Conservation (phyloP, 805 yeast species). For the Lachancea quebecensis region DNA sequence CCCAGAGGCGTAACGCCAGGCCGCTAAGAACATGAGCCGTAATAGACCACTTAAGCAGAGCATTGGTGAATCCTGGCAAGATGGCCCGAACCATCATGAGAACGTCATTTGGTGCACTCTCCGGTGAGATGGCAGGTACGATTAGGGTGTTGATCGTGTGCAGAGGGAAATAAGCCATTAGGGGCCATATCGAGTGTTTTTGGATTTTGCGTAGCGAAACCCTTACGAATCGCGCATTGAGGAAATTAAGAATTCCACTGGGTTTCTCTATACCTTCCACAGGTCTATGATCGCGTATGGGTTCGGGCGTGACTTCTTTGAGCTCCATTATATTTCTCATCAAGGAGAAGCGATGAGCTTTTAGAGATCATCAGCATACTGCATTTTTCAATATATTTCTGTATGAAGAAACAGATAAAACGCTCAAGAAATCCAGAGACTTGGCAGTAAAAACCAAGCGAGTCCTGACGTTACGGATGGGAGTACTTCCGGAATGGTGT, state of each 20-base stretch:
- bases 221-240: constrained; percentile 5
- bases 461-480: not conserved
- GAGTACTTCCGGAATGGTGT: constrained; percentile 29
- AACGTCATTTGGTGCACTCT: constrained; percentile 20
- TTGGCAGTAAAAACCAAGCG: not conserved
- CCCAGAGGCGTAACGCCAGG: constrained; percentile 13
- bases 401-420: no score
- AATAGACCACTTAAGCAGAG: constrained; percentile 11
- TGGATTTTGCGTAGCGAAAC: constrained; percentile 14
- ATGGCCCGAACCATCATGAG: constrained; percentile 23
- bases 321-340: constrained; percentile 5
- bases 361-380: no score
- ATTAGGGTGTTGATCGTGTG: constrained; percentile 22
- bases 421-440: no score
- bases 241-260: constrained; percentile 1
- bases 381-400: no score
- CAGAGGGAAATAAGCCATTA: constrained; percentile 19
- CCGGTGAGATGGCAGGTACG: constrained; percentile 17
- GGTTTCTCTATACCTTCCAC: constrained; percentile 8
- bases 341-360: not conserved
- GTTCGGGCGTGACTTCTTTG: constrained; percentile 19
- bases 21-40: constrained; percentile 10
- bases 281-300: constrained; percentile 9
- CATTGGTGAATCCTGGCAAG: constrained; percentile 17
- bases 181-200: constrained; percentile 20